Evolutionary conservation across 1,284 basidiomycete species (phyloP), one percentile per base, ranked within the genome.

Genomic region (Rhodotorula sp.): DNA sequence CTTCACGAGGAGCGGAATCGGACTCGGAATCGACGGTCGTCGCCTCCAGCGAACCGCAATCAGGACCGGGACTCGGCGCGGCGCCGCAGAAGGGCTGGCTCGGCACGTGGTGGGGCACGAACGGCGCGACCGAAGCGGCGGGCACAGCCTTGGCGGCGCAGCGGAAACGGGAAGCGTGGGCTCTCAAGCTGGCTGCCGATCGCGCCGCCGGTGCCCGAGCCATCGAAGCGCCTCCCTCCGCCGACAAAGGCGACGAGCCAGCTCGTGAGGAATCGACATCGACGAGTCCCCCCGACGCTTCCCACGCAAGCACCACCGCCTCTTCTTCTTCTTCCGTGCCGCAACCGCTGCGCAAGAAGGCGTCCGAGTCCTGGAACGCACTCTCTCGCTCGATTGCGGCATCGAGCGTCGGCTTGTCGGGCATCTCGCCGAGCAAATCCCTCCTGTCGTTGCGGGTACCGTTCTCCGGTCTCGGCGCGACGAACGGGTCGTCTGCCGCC

Each of bases 131-230:
- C 3, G 39, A 43, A 43, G 34, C 58, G 23, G 29, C 66, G 5
- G 31, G 63, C 15, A 64, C 65, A 12, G 47, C 58, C 26, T 12
- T 62, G 3, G 51, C 57, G 23, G 60, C 65, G 31, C 58, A 65
- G 49, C 48, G 67, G 20, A 58, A 61, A 21, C 47, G 70, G 6
- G 70, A 71, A 48, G 67, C 61, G 6, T 68, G 58, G 63, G 70
- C 70, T 29, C 54, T 71, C 34, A 68, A 68, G 56, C 62, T 68
- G 2, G 70, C 64, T 5, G 43, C 67, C 18, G 43, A 62, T 57
- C 39, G 12, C 48, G 43, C 47, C 1, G 52, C 56, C 1, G 51
- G 47, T 6, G 20, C 43, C 29, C 65, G 65, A 56, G 57, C 58
- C n/a, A 68, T 71, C 56, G 67, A 68, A 43, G 64, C 63, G 5